Evolutionary conservation across 1,284 basidiomycete species (phyloP), one percentile per base, ranked within the genome.

Genomic region (Schizophyllum commune): DNA sequence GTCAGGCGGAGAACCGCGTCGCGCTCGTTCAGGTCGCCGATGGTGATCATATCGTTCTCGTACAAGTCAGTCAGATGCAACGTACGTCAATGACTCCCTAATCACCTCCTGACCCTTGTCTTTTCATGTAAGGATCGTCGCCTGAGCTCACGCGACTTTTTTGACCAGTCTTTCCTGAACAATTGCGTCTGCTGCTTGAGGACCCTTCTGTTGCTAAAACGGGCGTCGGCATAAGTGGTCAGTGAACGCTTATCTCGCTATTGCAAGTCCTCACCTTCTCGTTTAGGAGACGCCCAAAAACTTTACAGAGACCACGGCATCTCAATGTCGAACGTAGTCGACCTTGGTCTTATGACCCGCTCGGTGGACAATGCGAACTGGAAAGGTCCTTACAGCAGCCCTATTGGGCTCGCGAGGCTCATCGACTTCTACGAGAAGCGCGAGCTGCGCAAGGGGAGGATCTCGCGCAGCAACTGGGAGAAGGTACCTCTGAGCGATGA

Each of bases 141-240:
- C 39, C 9, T 47, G 9, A 17, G 39, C 39, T 47, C 39, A 47
- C 39, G 39, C 61, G 22, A 61, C 58, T 54, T 55, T 62, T 33
- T 59, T 54, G 53, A 32, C 52, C 63, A 88, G 87, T 69, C 52
- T 85, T 90, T 64, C 88, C 88, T 0, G 65, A 63, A 27, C 76
- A 72, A 58, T 77, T 91, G 0, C 71, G 65, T 52, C 67, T 75
- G 1, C 63, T 91, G 27, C 76, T 91, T 13, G 74, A 75, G 61
- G 78, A 83, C 60, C 71, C 80, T 0, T 66, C 68, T 15, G 78
- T 82, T 57, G 68, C 79, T 52, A 91, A 91, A 71, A 79, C 82
- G 4, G 89, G 89, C 32, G 86, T 89, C 60, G 83, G 77, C 19
- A 90, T 91, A n/a, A 81, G 84, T 72, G 68, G 88, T 85, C 65